Percentiles rank a stretch among this genome's conserved stretches.
These are phyloP conservation scores for Rhodotorula diobovata DNA, from an alignment of 768 basidiomycete species.

Conservation along the genomic window DNA sequence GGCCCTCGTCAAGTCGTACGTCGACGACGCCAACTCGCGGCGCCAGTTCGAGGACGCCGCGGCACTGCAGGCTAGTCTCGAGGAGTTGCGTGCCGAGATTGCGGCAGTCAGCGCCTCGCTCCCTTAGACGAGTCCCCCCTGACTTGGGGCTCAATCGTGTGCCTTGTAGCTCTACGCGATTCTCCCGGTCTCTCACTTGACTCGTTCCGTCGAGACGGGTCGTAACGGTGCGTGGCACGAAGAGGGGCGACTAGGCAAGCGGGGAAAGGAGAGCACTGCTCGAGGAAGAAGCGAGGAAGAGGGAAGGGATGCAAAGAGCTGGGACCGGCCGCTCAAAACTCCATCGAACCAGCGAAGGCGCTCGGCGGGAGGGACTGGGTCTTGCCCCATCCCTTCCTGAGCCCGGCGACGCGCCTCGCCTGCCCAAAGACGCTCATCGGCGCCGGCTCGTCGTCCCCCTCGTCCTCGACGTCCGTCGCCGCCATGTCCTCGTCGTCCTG, in stretches of 20 bases:
- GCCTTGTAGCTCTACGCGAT: neutral
- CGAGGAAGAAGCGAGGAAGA: neutral
- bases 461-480: constrained; percentile 35
- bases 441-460: constrained; percentile 10
- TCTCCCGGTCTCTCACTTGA: too few species aligned
- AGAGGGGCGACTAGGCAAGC: too few species aligned
- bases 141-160: too few species aligned
- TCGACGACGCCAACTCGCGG: constrained; percentile 81
- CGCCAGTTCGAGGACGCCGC: constrained; percentile 95
- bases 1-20: constrained; percentile 78
- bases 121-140: too few species aligned
- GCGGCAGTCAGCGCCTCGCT: constrained; percentile 45
- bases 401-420: neutral
- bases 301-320: neutral
- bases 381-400: neutral
- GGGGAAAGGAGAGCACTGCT: too few species aligned
- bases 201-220: too few species aligned
- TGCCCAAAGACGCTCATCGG: neutral
- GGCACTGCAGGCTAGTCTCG: constrained; percentile 69
- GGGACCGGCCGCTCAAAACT: constrained; percentile 2
- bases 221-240: too few species aligned
- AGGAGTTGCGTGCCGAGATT: constrained; percentile 80
- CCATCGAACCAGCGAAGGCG: constrained; percentile 11
- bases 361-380: constrained; percentile 18
- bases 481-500: constrained; percentile 33